A percentile compares a stretch with the other conserved stretches of the same genome.
Evolutionary conservation across 805 yeast species (phyloP).

Genomic region (Candida alai): DNA sequence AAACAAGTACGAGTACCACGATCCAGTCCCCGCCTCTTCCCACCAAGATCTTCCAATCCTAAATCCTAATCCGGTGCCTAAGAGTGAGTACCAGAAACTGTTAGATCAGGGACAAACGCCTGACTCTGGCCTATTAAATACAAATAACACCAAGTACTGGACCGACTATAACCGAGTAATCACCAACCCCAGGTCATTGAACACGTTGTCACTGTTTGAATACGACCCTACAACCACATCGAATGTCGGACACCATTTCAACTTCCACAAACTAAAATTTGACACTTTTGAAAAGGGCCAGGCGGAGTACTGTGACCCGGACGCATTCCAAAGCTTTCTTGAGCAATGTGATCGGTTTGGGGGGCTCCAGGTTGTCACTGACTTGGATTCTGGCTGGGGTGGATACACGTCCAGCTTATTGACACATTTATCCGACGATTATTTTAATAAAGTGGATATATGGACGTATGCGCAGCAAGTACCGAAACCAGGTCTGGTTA

Average conservation of each 20-base stretch:
- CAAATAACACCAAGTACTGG: conserved; percentile 61
- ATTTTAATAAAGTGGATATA: conserved; percentile 40
- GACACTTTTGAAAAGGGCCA: conserved; percentile 52
- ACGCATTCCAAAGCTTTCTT: conserved; percentile 56
- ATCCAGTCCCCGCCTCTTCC: conserved; percentile 2
- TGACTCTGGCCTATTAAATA: conserved; percentile 23
- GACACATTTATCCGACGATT: conserved; percentile 64
- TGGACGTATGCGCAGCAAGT: conserved; percentile 31
- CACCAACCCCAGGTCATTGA: conserved; percentile 57
- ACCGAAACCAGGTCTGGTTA: conserved; percentile 4
- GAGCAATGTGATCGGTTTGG: conserved; percentile 74
- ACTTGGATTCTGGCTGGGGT: conserved; percentile 80
- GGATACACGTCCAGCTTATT: conserved; percentile 60
- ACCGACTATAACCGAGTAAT: conserved; percentile 71
- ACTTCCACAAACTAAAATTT: conserved; percentile 39
- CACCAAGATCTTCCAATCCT: not conserved
- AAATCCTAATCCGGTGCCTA: conserved; percentile 21
- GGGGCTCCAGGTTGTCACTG: conserved; percentile 69
- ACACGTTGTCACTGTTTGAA: conserved; percentile 58
- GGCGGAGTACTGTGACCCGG: conserved; percentile 50
- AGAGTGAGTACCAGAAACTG: conserved; percentile 60
- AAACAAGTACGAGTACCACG: conserved; percentile 48
- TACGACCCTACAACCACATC: conserved; percentile 25
- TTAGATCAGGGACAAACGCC: conserved; percentile 40
- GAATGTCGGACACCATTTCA: conserved; percentile 15